These are phyloP conservation scores for Zygosaccharomyces pseudobailii DNA, from an alignment of 1,139 yeast species.

Conservation along the genomic window DNA sequence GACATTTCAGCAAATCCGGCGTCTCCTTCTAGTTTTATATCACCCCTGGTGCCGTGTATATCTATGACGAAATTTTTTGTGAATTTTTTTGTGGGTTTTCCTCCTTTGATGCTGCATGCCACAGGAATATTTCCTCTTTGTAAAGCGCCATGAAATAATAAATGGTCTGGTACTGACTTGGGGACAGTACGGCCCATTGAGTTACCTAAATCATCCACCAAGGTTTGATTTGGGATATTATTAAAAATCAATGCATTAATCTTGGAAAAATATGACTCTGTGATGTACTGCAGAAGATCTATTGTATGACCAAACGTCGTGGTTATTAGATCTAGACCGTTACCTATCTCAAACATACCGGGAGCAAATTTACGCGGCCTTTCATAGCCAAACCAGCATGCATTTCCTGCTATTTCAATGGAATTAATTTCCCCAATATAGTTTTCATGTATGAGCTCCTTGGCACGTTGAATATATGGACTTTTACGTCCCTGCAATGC, in stretches of 20 bases:
- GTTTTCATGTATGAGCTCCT: constrained; percentile 26
- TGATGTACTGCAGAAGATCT: constrained; percentile 27
- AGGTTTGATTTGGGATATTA: constrained; percentile 25
- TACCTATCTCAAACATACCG: constrained; percentile 24
- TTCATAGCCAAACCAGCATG: constrained; percentile 31
- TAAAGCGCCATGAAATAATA: constrained; percentile 26
- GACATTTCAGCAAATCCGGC: constrained; percentile 33
- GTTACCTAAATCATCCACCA: constrained; percentile 24
- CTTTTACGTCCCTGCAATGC: constrained; percentile 30
- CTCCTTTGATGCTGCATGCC: constrained; percentile 29
- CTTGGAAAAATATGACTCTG: constrained; percentile 26
- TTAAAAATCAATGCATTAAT: constrained; percentile 27
- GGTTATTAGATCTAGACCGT: constrained; percentile 26
- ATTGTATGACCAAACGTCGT: constrained; percentile 30
- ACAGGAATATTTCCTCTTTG: constrained; percentile 27
- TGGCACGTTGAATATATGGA: constrained; percentile 29
- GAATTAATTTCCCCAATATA: constrained; percentile 29
- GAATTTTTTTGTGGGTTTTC: constrained; percentile 29
- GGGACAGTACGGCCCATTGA: constrained; percentile 16
- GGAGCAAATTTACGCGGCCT: constrained; percentile 24
- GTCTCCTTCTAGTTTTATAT: constrained; percentile 30
- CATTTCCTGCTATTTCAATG: constrained; percentile 28
- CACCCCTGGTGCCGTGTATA: constrained; percentile 32
- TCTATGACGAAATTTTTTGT: constrained; percentile 30
- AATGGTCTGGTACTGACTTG: constrained; percentile 28